Conservation (phyloP, 2,329 filamentous ascomycete species). For the Pseudocercospora vitis region DNA sequence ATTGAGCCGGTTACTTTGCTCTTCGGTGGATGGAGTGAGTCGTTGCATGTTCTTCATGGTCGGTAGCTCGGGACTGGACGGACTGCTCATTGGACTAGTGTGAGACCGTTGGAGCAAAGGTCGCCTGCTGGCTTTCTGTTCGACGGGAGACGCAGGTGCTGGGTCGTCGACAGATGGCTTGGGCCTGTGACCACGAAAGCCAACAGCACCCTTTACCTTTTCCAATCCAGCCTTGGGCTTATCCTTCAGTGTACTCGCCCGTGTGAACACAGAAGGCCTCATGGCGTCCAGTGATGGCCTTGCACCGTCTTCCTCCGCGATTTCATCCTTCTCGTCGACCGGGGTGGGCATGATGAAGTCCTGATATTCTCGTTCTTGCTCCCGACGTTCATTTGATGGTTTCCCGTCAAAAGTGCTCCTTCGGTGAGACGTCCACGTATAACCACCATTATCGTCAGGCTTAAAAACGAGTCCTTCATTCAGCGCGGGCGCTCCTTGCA, state of each 20-base stretch:
- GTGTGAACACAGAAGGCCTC: conserved; percentile 66
- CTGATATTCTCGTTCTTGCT: conserved; percentile 27
- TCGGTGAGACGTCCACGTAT: conserved; percentile 47
- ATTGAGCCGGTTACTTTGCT: conserved; percentile 24
- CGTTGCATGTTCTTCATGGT: conserved; percentile 8
- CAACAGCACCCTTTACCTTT: conserved; percentile 82
- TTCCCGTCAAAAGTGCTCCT: conserved; percentile 55
- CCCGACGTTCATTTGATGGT: conserved; percentile 19
- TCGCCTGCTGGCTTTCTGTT: conserved; percentile 24
- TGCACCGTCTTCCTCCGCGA: conserved; percentile 33
- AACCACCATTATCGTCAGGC: conserved; percentile 56
- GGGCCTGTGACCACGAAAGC: conserved; percentile 47
- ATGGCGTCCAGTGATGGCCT: conserved; percentile 44
- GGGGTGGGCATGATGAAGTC: conserved; percentile 22
- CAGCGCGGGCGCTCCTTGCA: conserved; percentile 20
- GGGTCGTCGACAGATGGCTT: conserved; percentile 38
- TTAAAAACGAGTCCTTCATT: conserved; percentile 52
- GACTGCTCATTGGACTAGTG: conserved; percentile 33
- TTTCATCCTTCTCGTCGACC: conserved; percentile 37
- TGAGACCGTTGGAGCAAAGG: conserved; percentile 29
- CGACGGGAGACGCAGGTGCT: conserved; percentile 25
- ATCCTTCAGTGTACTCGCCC: conserved; percentile 73
- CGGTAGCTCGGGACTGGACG: conserved; percentile 25
- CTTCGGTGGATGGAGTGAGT: conserved; percentile 16
- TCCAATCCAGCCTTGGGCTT: conserved; percentile 81